Conservation (phyloP, 129 eudicot genomes). For the Centaurea solstitialis region DNA sequence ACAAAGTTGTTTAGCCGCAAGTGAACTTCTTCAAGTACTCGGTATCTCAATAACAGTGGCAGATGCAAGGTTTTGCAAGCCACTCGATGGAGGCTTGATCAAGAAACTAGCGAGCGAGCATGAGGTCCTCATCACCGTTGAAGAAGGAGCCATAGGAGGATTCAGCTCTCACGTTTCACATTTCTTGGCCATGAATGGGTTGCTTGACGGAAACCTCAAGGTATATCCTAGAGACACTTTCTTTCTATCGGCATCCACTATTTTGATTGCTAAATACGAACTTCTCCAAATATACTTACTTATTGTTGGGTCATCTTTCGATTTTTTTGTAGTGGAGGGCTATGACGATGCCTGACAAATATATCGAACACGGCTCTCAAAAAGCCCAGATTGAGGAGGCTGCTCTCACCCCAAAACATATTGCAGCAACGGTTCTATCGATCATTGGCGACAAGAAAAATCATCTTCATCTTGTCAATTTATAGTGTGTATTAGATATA, state of each 20-base stretch:
- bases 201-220: slow-evolving; percentile 56
- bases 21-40: slow-evolving; percentile 22
- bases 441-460: slow-evolving; percentile 40
- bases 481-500: slow-evolving; percentile 1
- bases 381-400: slow-evolving; percentile 60
- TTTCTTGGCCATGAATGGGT: slow-evolving; percentile 47
- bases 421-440: slow-evolving; percentile 57
- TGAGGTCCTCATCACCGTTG: slow-evolving; percentile 47
- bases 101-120: slow-evolving; percentile 38
- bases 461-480: slow-evolving; percentile 20
- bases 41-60: slow-evolving; percentile 37
- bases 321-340: slow-evolving; percentile 49
- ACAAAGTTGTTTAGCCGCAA: slow-evolving; percentile 46
- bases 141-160: slow-evolving; percentile 59
- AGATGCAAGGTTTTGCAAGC: slow-evolving; percentile 59
- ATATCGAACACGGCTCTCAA: slow-evolving; percentile 62
- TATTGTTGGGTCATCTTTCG: background rate
- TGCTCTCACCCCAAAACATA: slow-evolving; percentile 58
- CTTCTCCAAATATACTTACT: background rate
- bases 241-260: background rate
- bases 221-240: background rate
- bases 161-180: slow-evolving; percentile 54
- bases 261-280: background rate
- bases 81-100: slow-evolving; percentile 43
- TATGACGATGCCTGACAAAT: slow-evolving; percentile 68